phyloP scores from a whole-genome alignment of 148 eudicot genomes.

The Amaranthus cruentus region DNA sequence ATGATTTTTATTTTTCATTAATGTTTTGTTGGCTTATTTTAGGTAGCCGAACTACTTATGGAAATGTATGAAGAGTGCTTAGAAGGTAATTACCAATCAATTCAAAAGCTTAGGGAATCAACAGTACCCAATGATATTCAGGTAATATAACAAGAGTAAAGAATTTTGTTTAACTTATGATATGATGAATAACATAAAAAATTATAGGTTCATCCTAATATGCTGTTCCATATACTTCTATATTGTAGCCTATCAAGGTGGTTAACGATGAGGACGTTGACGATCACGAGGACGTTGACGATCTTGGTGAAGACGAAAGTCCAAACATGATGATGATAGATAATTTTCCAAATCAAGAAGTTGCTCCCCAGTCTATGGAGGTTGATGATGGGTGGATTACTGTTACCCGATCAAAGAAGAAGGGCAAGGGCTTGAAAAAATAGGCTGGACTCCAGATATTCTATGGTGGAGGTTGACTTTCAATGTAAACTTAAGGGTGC shows the following conservation, averaged over 20 bases:
- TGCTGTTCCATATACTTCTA: background rate
- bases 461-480: too few species aligned
- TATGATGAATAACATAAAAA: too few species aligned
- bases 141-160: slow-evolving; percentile 25
- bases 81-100: slow-evolving; percentile 46
- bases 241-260: slow-evolving; percentile 25
- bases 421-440: slow-evolving; percentile 35
- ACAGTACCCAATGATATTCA: slow-evolving; percentile 32
- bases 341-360: slow-evolving; percentile 17
- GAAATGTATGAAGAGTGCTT: slow-evolving; percentile 65
- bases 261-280: slow-evolving; percentile 27
- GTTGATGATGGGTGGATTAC: slow-evolving; percentile 48
- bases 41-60: slow-evolving; percentile 54
- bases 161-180: too few species aligned
- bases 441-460: slow-evolving; percentile 5
- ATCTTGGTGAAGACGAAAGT: slow-evolving; percentile 15
- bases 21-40: slow-evolving; percentile 4
- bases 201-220: background rate
- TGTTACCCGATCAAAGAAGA: slow-evolving; percentile 28
- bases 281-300: background rate
- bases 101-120: slow-evolving; percentile 46
- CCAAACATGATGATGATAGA: slow-evolving; percentile 37
- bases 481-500: too few species aligned
- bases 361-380: slow-evolving; percentile 12
- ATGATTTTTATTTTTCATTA: too few species aligned